Evolutionary conservation across 2,329 filamentous ascomycete species (phyloP).

Genomic region (Pyricularia sp.): DNA sequence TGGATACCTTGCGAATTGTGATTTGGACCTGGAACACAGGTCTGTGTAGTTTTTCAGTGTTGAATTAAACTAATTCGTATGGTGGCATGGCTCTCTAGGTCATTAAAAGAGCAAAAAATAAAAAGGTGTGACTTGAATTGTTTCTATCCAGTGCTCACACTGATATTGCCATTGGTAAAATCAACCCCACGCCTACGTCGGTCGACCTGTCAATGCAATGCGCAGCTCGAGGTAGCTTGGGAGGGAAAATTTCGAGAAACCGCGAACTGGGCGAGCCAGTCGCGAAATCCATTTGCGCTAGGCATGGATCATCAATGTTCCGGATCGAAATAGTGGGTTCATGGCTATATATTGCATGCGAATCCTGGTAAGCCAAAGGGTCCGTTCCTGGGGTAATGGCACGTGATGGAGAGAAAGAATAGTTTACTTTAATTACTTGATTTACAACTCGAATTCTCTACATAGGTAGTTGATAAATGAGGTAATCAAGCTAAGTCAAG

Average conservation of each 20-base stretch:
- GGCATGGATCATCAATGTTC: conserved; percentile 17
- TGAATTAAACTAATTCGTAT: neutral
- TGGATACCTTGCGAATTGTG: neutral
- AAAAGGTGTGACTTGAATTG: neutral
- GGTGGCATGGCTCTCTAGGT: neutral
- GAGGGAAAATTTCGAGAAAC: conserved; percentile 14
- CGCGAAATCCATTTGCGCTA: conserved; percentile 26
- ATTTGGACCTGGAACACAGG: neutral
- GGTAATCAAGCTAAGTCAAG: too few species aligned
- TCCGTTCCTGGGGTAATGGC: neutral
- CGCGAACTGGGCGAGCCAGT: conserved; percentile 19
- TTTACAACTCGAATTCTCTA: neutral
- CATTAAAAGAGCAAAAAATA: neutral
- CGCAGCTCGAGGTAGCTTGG: neutral
- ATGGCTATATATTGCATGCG: too few species aligned
- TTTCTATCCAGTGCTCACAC: neutral
- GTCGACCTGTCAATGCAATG: neutral
- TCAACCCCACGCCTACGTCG: conserved; percentile 4
- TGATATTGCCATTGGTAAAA: conserved; percentile 13
- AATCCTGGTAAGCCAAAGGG: neutral
- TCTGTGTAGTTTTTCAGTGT: neutral
- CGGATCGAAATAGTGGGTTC: conserved; percentile 4
- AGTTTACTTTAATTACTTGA: neutral
- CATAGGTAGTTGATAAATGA: neutral
- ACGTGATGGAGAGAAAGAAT: neutral